phyloP scores from a whole-genome alignment of 1,284 basidiomycete species.

The Tilletiopsis washingtonensis region DNA sequence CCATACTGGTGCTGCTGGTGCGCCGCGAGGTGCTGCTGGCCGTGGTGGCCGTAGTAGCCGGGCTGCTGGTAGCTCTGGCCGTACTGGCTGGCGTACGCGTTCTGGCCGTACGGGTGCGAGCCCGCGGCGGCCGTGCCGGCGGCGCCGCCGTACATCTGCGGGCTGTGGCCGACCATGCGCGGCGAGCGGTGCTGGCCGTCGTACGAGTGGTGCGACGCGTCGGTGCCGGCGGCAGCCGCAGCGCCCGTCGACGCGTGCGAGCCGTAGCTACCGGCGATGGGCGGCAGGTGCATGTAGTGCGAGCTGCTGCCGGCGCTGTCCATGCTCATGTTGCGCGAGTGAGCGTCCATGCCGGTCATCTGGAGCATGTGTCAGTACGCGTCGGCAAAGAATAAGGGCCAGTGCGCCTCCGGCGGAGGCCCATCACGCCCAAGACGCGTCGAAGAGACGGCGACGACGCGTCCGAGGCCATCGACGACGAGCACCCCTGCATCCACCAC shows the following conservation, averaged over 20 bases:
- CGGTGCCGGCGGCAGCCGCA: conserved; percentile 16
- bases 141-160: conserved; percentile 19
- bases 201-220: conserved; percentile 10
- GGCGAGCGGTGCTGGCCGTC: conserved; percentile 25
- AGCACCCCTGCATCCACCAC: too few relatives aligned
- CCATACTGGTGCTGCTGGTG: conserved; percentile 9
- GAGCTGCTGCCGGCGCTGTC: not conserved
- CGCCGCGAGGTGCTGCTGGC: conserved; percentile 18
- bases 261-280: not conserved
- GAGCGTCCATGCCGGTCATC: conserved; percentile 28
- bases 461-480: too few relatives aligned
- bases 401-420: too few relatives aligned
- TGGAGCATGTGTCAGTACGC: conserved; percentile 2
- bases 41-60: conserved; percentile 10
- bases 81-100: conserved; percentile 21
- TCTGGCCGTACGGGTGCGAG: conserved; percentile 21
- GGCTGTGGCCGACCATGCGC: conserved; percentile 22
- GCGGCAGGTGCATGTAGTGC: not conserved
- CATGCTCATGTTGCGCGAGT: conserved; percentile 2
- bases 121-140: conserved; percentile 23
- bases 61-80: conserved; percentile 14
- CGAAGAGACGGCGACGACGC: conserved; percentile 11
- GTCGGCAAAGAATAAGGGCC: conserved; percentile 4
- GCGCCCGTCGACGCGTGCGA: not conserved
- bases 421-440: conserved; percentile 12